phyloP scores from a whole-genome alignment of 345 rosid genomes.

The Pelargonium nanum region DNA sequence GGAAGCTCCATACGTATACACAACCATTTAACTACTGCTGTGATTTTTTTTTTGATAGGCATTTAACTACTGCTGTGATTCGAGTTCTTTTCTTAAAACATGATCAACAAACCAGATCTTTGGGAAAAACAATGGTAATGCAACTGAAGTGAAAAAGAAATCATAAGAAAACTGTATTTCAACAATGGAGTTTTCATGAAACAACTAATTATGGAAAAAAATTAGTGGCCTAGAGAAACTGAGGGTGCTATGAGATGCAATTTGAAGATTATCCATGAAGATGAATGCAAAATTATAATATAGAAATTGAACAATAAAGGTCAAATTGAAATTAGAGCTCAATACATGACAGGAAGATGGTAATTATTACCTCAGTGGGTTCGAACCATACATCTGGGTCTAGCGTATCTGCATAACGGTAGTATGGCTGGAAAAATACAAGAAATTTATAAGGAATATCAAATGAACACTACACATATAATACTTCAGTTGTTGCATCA shows the following conservation, averaged over 20 bases:
- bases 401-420: constrained; percentile 48
- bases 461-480: background rate
- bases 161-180: background rate
- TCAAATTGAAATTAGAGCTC: background rate
- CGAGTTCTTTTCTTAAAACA: too few relatives aligned
- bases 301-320: background rate
- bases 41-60: too few relatives aligned
- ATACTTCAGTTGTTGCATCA: background rate
- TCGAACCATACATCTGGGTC: constrained; percentile 95
- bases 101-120: too few relatives aligned
- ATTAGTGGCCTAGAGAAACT: background rate
- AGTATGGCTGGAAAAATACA: constrained; percentile 51
- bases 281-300: background rate
- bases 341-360: background rate
- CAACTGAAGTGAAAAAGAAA: constrained; percentile 22
- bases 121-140: too few relatives aligned
- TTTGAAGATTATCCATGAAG: background rate
- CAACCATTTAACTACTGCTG: too few relatives aligned
- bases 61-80: too few relatives aligned
- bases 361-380: constrained; percentile 60
- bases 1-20: too few relatives aligned
- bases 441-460: constrained; percentile 5
- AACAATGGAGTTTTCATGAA: background rate
- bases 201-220: background rate
- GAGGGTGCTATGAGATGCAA: background rate